Evolutionary conservation across 2,329 filamentous ascomycete genomes (phyloP).

Genomic region (Basipetospora chlamydospora): DNA sequence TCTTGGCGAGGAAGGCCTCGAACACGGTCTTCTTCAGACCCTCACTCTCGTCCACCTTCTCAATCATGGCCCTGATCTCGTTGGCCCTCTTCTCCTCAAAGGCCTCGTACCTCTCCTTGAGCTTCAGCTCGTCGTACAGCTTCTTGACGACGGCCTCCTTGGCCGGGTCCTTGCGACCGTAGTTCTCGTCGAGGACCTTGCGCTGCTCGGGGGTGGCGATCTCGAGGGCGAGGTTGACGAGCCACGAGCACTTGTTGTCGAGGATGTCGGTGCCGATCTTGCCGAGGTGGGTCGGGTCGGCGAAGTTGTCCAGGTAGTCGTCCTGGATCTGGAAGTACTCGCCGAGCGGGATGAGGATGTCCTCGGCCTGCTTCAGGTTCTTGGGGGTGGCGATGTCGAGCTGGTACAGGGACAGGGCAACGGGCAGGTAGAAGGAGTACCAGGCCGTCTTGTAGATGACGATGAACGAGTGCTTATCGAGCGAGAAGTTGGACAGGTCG

Average conservation of each 20-base stretch:
- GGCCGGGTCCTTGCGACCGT: slow-evolving; percentile 75
- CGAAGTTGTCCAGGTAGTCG: slow-evolving; percentile 97
- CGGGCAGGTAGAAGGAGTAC: slow-evolving; percentile 97
- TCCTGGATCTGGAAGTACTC: slow-evolving; percentile 99
- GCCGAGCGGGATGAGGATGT: slow-evolving; percentile 90
- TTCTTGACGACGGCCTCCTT: slow-evolving; percentile 80
- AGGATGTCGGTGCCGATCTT: slow-evolving; percentile 98
- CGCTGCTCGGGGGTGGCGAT: slow-evolving; percentile 74
- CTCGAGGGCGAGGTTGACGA: slow-evolving; percentile 85
- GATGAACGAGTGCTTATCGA: slow-evolving; percentile 94
- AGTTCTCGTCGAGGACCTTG: slow-evolving; percentile 77
- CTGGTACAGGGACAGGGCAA: slow-evolving; percentile 78
- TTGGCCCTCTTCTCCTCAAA: slow-evolving; percentile 79
- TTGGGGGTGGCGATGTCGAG: slow-evolving; percentile 70
- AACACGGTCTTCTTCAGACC: slow-evolving; percentile 87
- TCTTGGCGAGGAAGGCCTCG: slow-evolving; percentile 82
- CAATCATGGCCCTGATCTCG: slow-evolving; percentile 66
- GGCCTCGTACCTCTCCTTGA: slow-evolving; percentile 70
- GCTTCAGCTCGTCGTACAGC: slow-evolving; percentile 71
- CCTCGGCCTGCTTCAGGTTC: slow-evolving; percentile 79
- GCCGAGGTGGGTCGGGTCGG: slow-evolving; percentile 80
- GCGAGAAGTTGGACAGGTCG: slow-evolving; percentile 86
- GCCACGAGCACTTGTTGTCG: slow-evolving; percentile 99
- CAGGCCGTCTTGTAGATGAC: slow-evolving; percentile 99
- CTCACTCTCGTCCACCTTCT: slow-evolving; percentile 65